phyloP scores from a whole-genome alignment of 495 filamentous ascomycete genomes.

The Penicillium ochrochloron region DNA sequence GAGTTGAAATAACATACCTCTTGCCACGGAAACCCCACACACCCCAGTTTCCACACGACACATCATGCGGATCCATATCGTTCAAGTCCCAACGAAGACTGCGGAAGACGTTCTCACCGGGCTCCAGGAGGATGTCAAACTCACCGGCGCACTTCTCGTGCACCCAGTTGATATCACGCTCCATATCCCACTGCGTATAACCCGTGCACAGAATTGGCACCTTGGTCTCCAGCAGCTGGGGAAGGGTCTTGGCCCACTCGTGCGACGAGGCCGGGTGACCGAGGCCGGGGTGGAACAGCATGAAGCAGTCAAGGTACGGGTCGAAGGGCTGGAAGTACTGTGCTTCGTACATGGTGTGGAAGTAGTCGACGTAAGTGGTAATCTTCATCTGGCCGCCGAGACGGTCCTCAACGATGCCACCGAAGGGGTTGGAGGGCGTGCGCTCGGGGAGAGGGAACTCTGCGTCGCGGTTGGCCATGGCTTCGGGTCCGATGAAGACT shows the following conservation, averaged over 20 bases:
- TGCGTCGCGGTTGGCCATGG: slow-evolving; percentile 84
- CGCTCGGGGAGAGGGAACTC: slow-evolving; percentile 90
- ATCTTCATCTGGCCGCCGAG: slow-evolving; percentile 88
- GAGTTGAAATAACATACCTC: slow-evolving; percentile 63
- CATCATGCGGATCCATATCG: slow-evolving; percentile 90
- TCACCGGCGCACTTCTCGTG: slow-evolving; percentile 81
- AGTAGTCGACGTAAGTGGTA: slow-evolving; percentile 96
- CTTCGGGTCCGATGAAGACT: slow-evolving; percentile 94
- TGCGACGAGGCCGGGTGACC: slow-evolving; percentile 91
- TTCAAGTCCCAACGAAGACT: slow-evolving; percentile 98
- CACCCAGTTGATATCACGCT: slow-evolving; percentile 88
- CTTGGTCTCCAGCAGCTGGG: slow-evolving; percentile 90
- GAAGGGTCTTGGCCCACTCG: slow-evolving; percentile 91
- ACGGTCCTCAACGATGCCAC: slow-evolving; percentile 87
- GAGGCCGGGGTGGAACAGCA: slow-evolving; percentile 94
- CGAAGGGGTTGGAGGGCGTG: slow-evolving; percentile 85
- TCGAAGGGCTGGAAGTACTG: slow-evolving; percentile 90
- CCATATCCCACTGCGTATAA: slow-evolving; percentile 94
- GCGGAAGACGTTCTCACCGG: slow-evolving; percentile 91
- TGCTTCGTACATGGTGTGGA: slow-evolving; percentile 91
- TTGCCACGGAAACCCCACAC: slow-evolving; percentile 97
- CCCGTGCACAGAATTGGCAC: slow-evolving; percentile 91
- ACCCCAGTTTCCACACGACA: slow-evolving; percentile 96
- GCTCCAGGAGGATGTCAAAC: slow-evolving; percentile 88
- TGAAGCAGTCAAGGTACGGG: slow-evolving; percentile 95